Percentiles rank a stretch among this genome's conserved stretches.
Conservation (phyloP, 2,329 filamentous ascomycete genomes). For the Anthostomella pinea region DNA sequence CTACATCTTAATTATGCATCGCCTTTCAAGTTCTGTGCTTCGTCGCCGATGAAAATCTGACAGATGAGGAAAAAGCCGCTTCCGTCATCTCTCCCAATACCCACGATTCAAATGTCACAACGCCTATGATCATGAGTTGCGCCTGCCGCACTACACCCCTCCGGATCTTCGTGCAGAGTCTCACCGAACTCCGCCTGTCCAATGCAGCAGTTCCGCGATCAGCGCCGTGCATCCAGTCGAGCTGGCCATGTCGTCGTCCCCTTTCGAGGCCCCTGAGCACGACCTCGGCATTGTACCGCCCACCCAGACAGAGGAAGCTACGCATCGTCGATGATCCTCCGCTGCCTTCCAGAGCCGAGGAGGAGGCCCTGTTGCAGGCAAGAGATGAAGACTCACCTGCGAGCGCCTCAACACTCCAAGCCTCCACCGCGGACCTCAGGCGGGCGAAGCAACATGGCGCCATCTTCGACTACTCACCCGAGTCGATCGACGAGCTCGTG, state of each 20-base stretch:
- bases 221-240: conserved; percentile 10
- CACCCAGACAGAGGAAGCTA: conserved; percentile 10
- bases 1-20: too few species aligned
- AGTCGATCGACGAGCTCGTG: conserved; percentile 31
- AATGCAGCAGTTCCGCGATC: conserved; percentile 12
- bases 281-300: conserved; percentile 14
- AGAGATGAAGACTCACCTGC: conserved; percentile 4
- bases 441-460: conserved; percentile 22
- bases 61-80: background rate
- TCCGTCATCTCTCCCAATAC: background rate
- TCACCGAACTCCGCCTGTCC: conserved; percentile 32
- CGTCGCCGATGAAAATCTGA: too few species aligned
- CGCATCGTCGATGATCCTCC: conserved; percentile 1
- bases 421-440: conserved; percentile 14
- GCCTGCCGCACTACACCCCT: conserved; percentile 45
- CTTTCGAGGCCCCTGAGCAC: conserved; percentile 21
- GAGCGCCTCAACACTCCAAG: conserved; percentile 5
- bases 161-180: conserved; percentile 46
- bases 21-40: too few species aligned
- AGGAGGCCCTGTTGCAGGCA: conserved; percentile 1
- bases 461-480: conserved; percentile 34
- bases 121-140: conserved; percentile 41
- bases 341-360: background rate
- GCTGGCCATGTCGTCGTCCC: conserved; percentile 7
- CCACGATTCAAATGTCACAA: background rate